These are phyloP conservation scores for Hamigera avellanea DNA, from an alignment of 495 filamentous ascomycete genomes.

Conservation along the genomic window DNA sequence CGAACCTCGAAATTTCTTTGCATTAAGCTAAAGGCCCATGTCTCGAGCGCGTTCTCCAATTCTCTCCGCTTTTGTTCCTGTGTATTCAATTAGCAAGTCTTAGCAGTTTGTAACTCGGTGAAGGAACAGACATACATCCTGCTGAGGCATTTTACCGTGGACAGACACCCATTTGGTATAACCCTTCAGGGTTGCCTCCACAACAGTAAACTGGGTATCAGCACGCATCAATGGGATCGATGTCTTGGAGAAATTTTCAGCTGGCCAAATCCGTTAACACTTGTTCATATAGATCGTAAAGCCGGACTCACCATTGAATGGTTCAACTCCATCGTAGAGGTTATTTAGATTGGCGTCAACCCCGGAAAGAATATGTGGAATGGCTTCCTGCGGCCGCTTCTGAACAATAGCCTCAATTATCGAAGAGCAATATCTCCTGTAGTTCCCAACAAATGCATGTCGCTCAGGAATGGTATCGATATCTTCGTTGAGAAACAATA, in stretches of 20 bases:
- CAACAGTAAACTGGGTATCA: conserved; percentile 81
- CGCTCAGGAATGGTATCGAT: conserved; percentile 90
- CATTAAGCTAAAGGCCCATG: conserved; percentile 69
- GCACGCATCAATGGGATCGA: conserved; percentile 65
- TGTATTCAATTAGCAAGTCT: too few species aligned
- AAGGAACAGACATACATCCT: conserved; percentile 36
- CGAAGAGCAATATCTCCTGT: conserved; percentile 74
- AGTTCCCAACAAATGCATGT: conserved; percentile 96
- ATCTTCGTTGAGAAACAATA: conserved; percentile 78
- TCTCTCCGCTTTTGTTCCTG: conserved; percentile 49
- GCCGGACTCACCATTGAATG: conserved; percentile 51
- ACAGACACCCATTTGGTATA: conserved; percentile 66
- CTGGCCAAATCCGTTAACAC: conserved; percentile 30
- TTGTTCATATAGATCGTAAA: not conserved
- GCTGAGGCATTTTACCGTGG: conserved; percentile 39
- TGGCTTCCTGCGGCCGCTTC: conserved; percentile 68
- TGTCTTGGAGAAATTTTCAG: conserved; percentile 66
- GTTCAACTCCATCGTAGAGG: conserved; percentile 58
- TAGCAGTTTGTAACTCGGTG: too few species aligned
- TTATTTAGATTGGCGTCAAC: conserved; percentile 62
- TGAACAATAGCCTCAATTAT: conserved; percentile 77
- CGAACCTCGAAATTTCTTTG: conserved; percentile 61
- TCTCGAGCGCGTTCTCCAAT: conserved; percentile 59
- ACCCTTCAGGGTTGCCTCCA: conserved; percentile 85
- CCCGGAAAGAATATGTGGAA: conserved; percentile 70